Evolutionary conservation across 352 stramenopile genomes (phyloP), one percentile per base, ranked within the genome.

Genomic region (Pythium sp.): DNA sequence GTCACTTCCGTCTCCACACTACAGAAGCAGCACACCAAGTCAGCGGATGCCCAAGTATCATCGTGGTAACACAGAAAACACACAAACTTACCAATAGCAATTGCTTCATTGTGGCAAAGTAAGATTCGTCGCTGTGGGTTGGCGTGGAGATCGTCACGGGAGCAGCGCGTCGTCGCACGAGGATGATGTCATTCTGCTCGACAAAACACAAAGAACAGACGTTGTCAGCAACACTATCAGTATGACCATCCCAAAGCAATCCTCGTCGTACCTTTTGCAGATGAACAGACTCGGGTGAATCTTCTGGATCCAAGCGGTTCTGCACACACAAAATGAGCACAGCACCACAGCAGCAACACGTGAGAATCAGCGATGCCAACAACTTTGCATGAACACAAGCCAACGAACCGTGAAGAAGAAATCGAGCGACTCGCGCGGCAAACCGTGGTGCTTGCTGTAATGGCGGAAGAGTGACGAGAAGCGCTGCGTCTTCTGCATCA

Each of bases 401-500:
- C 24, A 34, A 65, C 60, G 59, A 62, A 95, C 91, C 67, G 91
- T 97, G 74, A 99, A 99, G 80, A 98, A 99, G 70, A 99, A 99
- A 72, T 98, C 97, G 41, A 99, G 82, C 67, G 97, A 94, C 64
- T 99, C 96, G 71, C 98, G 97, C 9, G 95, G 84, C 49, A 99
- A 72, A 5, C 97, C 97, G 78, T 99, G 97, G 80, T 99, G 98
- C 77, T 99, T 99, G 74, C 95, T 98, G 78, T 99, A 99, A 81
- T 99, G 97, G 57, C 96, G 95, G 71, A 99, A 99, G 22, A 99
- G 88, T 62, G 90, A 98, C 32, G 94, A 98, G 76, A 99, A 99
- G 22, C 95, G 91, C 82, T 99, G 97, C 22, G 96, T 98, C 78
- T 99, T 99, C 60, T 99, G 90, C 97, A 99, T 99, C 58, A 99